Evolutionary conservation across 2,329 filamentous ascomycete species (phyloP).

Genomic region (Trichophyton benhamiae): DNA sequence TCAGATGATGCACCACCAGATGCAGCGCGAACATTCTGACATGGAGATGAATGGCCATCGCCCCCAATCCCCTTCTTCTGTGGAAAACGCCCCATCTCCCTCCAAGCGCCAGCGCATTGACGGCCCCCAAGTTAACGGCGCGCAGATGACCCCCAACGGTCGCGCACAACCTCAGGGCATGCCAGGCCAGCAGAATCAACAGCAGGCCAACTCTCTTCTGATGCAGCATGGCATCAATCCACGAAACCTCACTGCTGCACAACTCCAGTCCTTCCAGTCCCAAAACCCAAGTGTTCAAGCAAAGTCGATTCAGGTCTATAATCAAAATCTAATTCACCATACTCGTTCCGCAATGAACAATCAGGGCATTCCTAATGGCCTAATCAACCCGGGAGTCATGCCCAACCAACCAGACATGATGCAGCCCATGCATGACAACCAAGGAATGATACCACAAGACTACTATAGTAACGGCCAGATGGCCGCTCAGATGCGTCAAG

Average conservation of each 20-base stretch:
- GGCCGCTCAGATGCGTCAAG: conserved; percentile 19
- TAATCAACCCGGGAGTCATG: conserved; percentile 51
- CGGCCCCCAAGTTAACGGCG: conserved; percentile 58
- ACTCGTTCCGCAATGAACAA: conserved; percentile 63
- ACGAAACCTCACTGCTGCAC: conserved; percentile 57
- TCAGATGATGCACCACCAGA: conserved; percentile 59
- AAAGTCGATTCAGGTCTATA: conserved; percentile 80
- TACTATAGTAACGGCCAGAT: conserved; percentile 51
- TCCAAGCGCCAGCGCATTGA: conserved; percentile 81
- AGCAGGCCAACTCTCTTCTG: conserved; percentile 32
- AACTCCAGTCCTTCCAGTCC: conserved; percentile 56
- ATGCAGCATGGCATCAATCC: conserved; percentile 61
- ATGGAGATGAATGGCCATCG: conserved; percentile 76
- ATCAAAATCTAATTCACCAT: conserved; percentile 72
- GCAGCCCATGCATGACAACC: conserved; percentile 54
- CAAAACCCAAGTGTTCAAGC: conserved; percentile 50
- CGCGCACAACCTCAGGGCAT: conserved; percentile 57
- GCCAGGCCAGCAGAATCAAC: conserved; percentile 52
- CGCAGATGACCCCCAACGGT: conserved; percentile 66
- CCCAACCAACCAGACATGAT: conserved; percentile 75
- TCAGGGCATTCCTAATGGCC: conserved; percentile 65
- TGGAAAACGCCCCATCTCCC: conserved; percentile 81
- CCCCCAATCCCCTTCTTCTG: conserved; percentile 67
- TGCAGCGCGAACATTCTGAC: conserved; percentile 77
- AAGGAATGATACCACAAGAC: conserved; percentile 32